These are phyloP conservation scores for Taxawa tesnikishii DNA, from an alignment of 2,329 filamentous ascomycete species.

Conservation along the genomic window DNA sequence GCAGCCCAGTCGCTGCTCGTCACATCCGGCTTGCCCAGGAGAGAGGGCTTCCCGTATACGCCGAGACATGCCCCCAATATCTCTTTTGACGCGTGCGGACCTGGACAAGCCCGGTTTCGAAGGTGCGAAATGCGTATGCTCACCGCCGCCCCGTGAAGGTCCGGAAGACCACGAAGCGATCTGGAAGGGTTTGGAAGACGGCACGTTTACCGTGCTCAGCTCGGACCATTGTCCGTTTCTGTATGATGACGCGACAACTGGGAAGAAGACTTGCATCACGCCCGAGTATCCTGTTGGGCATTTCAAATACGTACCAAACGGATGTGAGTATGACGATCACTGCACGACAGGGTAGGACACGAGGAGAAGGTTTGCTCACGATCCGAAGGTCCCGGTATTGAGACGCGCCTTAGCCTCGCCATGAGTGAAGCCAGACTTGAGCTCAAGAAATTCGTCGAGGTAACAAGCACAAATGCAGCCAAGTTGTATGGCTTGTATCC, in stretches of 20 bases:
- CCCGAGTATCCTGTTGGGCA: slow-evolving; percentile 30
- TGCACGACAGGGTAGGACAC: too few relatives aligned
- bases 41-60: slow-evolving; percentile 36
- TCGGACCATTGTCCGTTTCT: slow-evolving; percentile 39
- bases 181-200: slow-evolving; percentile 38
- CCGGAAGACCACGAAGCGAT: slow-evolving; percentile 38
- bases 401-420: slow-evolving; percentile 41
- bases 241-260: slow-evolving; percentile 34
- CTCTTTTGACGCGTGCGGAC: slow-evolving; percentile 40
- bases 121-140: slow-evolving; percentile 43
- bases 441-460: slow-evolving; percentile 40
- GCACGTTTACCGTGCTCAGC: slow-evolving; percentile 40
- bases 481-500: slow-evolving; percentile 43
- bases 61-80: slow-evolving; percentile 46
- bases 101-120: slow-evolving; percentile 40
- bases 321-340: slow-evolving; percentile 20
- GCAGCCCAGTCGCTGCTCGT: slow-evolving; percentile 31
- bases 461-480: slow-evolving; percentile 43
- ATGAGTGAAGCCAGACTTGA: slow-evolving; percentile 29
- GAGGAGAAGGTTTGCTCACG: too few relatives aligned
- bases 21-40: slow-evolving; percentile 39
- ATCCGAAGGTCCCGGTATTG: slow-evolving; percentile 35
- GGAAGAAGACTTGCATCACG: slow-evolving; percentile 38
- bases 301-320: slow-evolving; percentile 48
- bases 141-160: slow-evolving; percentile 37